phyloP scores from a whole-genome alignment of 2,329 filamentous ascomycete species.

The Hypoxylon sp. region DNA sequence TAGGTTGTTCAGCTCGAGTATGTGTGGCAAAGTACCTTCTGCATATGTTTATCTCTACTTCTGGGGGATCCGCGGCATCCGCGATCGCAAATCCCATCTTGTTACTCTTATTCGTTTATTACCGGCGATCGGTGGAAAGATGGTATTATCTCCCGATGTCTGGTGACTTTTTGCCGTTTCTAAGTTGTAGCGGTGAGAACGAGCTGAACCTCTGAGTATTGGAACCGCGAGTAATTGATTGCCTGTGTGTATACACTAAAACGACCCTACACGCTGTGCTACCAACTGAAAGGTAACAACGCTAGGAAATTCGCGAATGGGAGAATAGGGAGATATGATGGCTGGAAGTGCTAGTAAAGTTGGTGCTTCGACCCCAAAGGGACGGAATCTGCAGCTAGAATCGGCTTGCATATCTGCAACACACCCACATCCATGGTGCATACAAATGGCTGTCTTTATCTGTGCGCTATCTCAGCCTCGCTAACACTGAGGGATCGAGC shows the following conservation, averaged over 20 bases:
- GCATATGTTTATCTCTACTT: constrained; percentile 7
- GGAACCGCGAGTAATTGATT: constrained; percentile 29
- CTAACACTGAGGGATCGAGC: constrained; percentile 12
- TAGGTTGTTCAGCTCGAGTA: constrained; percentile 26
- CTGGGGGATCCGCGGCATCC: constrained; percentile 35
- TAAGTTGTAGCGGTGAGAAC: constrained; percentile 40
- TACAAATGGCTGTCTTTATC: constrained; percentile 20
- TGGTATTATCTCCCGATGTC: constrained; percentile 23
- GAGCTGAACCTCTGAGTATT: constrained; percentile 29
- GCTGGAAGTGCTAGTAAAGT: constrained; percentile 22
- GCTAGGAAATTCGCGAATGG: constrained; percentile 38
- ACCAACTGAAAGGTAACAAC: constrained; percentile 36
- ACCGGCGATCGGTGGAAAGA: constrained; percentile 18
- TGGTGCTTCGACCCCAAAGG: constrained; percentile 32
- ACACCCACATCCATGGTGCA: constrained; percentile 41
- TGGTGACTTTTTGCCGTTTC: constrained; percentile 39
- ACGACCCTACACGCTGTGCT: constrained; percentile 27
- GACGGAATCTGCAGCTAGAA: constrained; percentile 42
- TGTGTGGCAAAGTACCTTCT: constrained; percentile 9
- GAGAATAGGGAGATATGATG: constrained; percentile 39
- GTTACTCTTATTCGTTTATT: background rate
- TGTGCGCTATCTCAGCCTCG: constrained; percentile 41
- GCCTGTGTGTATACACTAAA: constrained; percentile 10
- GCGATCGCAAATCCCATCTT: constrained; percentile 30
- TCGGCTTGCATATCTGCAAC: constrained; percentile 46